Evolutionary conservation across 495 filamentous ascomycete genomes (phyloP).

Genomic region (Penicillium desertorum): DNA sequence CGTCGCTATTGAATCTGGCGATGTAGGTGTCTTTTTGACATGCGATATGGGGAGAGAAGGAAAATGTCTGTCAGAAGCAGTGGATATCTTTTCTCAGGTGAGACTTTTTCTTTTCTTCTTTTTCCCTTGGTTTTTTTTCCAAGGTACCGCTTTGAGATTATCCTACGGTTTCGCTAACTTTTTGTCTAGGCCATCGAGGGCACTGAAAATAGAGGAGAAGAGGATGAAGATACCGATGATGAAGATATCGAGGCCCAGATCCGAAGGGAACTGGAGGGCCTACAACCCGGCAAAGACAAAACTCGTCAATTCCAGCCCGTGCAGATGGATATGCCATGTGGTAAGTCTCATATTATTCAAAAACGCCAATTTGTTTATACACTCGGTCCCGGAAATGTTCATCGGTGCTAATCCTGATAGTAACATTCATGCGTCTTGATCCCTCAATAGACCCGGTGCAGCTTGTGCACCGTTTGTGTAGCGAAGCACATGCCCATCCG

Average conservation of each 20-base stretch:
- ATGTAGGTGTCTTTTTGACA: constrained; percentile 85
- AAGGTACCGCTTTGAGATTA: no score
- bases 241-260: constrained; percentile 84
- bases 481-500: constrained; percentile 55
- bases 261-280: constrained; percentile 66
- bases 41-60: constrained; percentile 78
- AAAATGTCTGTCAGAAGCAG: constrained; percentile 72
- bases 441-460: constrained; percentile 76
- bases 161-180: constrained; percentile 8
- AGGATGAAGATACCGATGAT: constrained; percentile 41
- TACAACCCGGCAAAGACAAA: constrained; percentile 54
- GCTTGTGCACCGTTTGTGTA: constrained; percentile 73
- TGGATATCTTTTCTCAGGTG: constrained; percentile 74
- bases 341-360: constrained; percentile 51
- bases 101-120: constrained; percentile 5
- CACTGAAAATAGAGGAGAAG: constrained; percentile 33
- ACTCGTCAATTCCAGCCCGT: constrained; percentile 58
- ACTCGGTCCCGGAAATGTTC: constrained; percentile 49
- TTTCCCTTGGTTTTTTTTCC: no score
- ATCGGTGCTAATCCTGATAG: constrained; percentile 30
- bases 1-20: constrained; percentile 63
- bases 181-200: constrained; percentile 25
- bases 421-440: constrained; percentile 45
- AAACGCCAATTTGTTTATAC: constrained; percentile 11
- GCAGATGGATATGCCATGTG: constrained; percentile 73